Conservation (phyloP, 2,329 filamentous ascomycete genomes). For the Colletotrichum lini region DNA sequence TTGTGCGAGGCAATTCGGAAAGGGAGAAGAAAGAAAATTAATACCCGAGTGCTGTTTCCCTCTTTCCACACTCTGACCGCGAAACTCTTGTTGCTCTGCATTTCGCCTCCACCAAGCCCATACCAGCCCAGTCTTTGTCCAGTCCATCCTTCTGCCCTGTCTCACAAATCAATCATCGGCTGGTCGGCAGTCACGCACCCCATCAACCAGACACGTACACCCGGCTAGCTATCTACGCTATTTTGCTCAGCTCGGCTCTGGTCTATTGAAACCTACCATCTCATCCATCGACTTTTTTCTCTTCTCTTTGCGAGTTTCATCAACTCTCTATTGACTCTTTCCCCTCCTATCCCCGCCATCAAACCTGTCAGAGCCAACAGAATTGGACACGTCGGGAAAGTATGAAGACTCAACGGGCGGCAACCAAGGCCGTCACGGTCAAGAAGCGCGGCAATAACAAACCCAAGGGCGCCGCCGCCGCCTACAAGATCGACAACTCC, state of each 20-base stretch:
- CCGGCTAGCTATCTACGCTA: conserved; percentile 5
- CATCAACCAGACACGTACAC: conserved; percentile 39
- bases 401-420: conserved; percentile 51
- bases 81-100: conserved; percentile 39
- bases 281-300: conserved; percentile 3
- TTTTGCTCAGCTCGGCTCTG: conserved; percentile 23
- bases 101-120: conserved; percentile 38
- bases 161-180: conserved; percentile 40
- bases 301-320: background rate
- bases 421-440: conserved; percentile 50
- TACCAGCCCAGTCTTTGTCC: conserved; percentile 37
- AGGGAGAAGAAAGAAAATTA: background rate
- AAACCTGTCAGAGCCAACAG: background rate
- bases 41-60: conserved; percentile 20
- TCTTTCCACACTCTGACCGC: conserved; percentile 21
- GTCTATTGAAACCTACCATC: conserved; percentile 19
- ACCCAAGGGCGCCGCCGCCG: conserved; percentile 43
- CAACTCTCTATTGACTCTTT: background rate
- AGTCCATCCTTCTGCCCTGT: conserved; percentile 36
- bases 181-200: conserved; percentile 34
- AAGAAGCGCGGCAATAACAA: conserved; percentile 49
- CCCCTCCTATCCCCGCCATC: background rate
- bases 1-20: conserved; percentile 14
- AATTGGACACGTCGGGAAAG: conserved; percentile 44
- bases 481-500: conserved; percentile 52